Conservation (phyloP, 495 filamentous ascomycete species). For the Parmelia sp. region DNA sequence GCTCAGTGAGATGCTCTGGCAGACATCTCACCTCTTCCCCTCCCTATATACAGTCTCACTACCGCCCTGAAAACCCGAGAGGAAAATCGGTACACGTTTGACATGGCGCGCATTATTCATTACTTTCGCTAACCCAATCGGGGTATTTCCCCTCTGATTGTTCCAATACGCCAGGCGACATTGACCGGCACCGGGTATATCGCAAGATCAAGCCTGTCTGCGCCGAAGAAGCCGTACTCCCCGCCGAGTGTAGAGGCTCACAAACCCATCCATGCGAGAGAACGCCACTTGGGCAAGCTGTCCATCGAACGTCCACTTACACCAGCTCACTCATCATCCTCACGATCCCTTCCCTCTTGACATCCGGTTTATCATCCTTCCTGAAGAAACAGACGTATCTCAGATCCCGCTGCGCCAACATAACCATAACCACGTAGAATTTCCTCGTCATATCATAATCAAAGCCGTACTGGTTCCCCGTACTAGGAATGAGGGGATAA, state of each 20-base stretch:
- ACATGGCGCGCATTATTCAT: not conserved
- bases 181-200: not conserved
- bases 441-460: not conserved
- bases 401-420: slow-evolving; percentile 13
- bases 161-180: not conserved
- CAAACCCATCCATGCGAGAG: not conserved
- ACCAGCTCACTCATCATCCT: slow-evolving; percentile 6
- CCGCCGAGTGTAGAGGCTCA: not conserved
- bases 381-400: slow-evolving; percentile 1
- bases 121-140: not conserved
- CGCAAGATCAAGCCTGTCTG: not conserved
- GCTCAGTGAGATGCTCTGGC: no score
- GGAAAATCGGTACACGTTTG: not conserved
- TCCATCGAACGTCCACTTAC: not conserved
- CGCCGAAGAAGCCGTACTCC: slow-evolving; percentile 9
- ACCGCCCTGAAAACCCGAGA: not conserved
- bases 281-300: no score
- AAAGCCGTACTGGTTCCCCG: not conserved
- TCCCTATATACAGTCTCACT: not conserved
- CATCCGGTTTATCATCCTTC: not conserved
- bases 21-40: not conserved
- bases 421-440: not conserved
- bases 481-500: not conserved
- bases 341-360: slow-evolving; percentile 1
- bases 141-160: not conserved